These are phyloP conservation scores for Xylaria venustula DNA, from an alignment of 495 filamentous ascomycete species.

Conservation along the genomic window DNA sequence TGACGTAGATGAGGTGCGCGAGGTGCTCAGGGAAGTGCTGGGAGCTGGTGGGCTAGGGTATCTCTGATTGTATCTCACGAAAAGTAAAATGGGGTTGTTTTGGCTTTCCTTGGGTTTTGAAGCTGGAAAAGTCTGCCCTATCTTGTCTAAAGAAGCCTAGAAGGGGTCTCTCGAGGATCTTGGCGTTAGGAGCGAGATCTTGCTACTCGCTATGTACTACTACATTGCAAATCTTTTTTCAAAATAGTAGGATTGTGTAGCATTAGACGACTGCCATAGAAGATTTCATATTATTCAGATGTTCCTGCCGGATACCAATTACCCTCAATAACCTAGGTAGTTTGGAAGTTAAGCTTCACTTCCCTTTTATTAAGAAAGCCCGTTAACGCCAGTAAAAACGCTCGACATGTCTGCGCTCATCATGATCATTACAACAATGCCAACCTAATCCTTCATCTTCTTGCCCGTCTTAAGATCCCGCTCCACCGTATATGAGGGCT, in stretches of 20 bases:
- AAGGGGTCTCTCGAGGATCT: too few relatives aligned
- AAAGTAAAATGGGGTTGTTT: background rate
- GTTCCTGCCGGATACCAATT: background rate
- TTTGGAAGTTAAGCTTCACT: background rate
- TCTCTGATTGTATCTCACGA: slow-evolving; percentile 8
- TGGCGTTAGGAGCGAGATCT: background rate
- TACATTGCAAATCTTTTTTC: background rate
- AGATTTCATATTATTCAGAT: background rate
- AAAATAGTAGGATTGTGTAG: background rate
- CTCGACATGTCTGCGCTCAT: background rate
- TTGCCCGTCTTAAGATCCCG: slow-evolving; percentile 52
- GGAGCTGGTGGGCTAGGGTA: slow-evolving; percentile 25
- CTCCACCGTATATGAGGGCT: slow-evolving; percentile 70
- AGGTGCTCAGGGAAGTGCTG: slow-evolving; percentile 49
- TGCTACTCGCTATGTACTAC: background rate
- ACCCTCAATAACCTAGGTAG: background rate
- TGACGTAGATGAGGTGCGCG: slow-evolving; percentile 61
- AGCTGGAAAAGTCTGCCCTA: slow-evolving; percentile 10
- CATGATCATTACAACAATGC: background rate
- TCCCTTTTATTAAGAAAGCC: background rate
- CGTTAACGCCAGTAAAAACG: slow-evolving; percentile 1
- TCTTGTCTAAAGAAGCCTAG: slow-evolving; percentile 9
- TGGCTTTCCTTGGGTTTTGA: slow-evolving; percentile 13
- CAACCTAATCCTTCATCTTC: background rate
- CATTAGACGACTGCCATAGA: background rate